phyloP scores from a whole-genome alignment of 192 early-diverging fungal species.

The Coemansia interrupta region DNA sequence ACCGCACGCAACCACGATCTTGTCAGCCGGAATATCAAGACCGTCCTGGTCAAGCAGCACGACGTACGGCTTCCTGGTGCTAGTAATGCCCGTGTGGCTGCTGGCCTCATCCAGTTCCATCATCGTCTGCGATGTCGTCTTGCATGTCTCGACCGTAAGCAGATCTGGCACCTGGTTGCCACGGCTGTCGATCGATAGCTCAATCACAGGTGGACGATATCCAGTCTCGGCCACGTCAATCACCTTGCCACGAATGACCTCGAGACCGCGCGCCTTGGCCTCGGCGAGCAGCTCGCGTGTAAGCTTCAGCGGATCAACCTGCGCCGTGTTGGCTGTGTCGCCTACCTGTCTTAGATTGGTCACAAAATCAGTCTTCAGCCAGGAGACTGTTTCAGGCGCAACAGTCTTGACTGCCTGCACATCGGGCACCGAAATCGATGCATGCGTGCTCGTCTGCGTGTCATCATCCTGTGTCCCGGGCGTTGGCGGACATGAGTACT shows the following conservation, averaged over 20 bases:
- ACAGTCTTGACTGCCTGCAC: conserved; percentile 32
- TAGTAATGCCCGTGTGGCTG: neutral
- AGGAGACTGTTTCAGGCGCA: conserved; percentile 33
- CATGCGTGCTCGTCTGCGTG: conserved; percentile 38
- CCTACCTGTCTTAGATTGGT: conserved; percentile 46
- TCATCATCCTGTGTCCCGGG: conserved; percentile 12
- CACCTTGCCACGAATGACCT: conserved; percentile 37
- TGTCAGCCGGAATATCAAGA: conserved; percentile 39
- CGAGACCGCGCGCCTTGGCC: conserved; percentile 35
- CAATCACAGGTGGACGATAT: conserved; percentile 39
- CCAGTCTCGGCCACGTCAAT: conserved; percentile 43
- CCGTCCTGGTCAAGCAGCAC: conserved; percentile 36
- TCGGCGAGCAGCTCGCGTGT: conserved; percentile 37
- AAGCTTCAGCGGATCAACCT: conserved; percentile 49
- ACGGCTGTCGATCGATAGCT: conserved; percentile 28
- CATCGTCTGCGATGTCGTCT: conserved; percentile 9
- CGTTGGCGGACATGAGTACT: conserved; percentile 18
- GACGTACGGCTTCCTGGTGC: conserved; percentile 32
- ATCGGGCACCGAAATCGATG: conserved; percentile 43
- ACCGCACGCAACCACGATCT: conserved; percentile 48
- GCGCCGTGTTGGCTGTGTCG: conserved; percentile 31
- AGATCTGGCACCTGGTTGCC: conserved; percentile 1
- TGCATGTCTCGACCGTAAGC: conserved; percentile 4
- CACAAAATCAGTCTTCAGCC: conserved; percentile 35
- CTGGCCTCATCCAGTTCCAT: conserved; percentile 3